Evolutionary conservation across 1,284 basidiomycete species (phyloP).

Genomic region (Phlebopus sp.): DNA sequence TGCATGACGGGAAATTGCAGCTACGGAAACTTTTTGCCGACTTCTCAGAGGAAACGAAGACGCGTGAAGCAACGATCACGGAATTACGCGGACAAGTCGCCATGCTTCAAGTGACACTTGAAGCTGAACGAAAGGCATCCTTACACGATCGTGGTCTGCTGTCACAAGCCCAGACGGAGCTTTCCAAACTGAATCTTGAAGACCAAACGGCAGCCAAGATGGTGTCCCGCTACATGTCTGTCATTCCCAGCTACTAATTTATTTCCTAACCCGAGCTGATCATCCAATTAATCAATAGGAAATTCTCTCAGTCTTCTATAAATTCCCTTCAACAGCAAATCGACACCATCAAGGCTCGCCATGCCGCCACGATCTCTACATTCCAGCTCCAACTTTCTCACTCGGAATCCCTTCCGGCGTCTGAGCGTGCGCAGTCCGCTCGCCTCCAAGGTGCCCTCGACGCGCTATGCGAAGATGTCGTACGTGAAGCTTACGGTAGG

Average conservation of each 20-base stretch:
- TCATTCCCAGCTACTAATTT: conserved; percentile 66
- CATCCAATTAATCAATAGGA: conserved; percentile 44
- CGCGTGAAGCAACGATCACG: conserved; percentile 45
- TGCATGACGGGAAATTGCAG: conserved; percentile 47
- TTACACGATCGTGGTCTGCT: conserved; percentile 46
- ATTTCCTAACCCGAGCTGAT: background rate
- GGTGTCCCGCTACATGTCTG: conserved; percentile 85
- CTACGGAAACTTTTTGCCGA: conserved; percentile 51
- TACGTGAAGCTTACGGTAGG: conserved; percentile 72
- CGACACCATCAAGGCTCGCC: conserved; percentile 55
- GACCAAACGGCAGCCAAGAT: conserved; percentile 79
- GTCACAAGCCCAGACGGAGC: conserved; percentile 47
- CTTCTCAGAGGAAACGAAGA: conserved; percentile 47
- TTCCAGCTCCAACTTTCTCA: conserved; percentile 45
- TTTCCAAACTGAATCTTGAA: conserved; percentile 63
- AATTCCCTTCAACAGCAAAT: conserved; percentile 68
- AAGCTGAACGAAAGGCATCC: conserved; percentile 45
- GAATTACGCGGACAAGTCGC: conserved; percentile 46
- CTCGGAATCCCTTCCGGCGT: conserved; percentile 44
- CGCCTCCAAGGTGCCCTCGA: conserved; percentile 64
- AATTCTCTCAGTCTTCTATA: conserved; percentile 81
- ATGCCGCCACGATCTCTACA: conserved; percentile 60
- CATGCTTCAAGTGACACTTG: conserved; percentile 39
- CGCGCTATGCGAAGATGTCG: conserved; percentile 70
- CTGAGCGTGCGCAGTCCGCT: conserved; percentile 42